A percentile compares a stretch with the other conserved stretches of the same genome.
Conservation (phyloP, 768 basidiomycete species). For the Lactarius akahatsu region DNA sequence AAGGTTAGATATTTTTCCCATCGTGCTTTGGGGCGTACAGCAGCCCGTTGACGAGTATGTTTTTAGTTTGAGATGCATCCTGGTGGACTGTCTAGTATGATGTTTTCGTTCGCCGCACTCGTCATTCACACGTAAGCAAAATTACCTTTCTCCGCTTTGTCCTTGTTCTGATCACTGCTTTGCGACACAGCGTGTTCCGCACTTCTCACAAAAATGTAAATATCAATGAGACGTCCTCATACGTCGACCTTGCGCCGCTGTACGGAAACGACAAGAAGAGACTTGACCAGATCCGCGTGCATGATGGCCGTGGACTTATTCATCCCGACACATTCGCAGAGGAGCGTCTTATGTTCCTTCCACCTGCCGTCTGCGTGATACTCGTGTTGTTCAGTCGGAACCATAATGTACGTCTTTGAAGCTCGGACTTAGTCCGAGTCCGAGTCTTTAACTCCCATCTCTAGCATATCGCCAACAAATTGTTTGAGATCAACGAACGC, state of each 20-base stretch:
- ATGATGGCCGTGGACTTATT: slow-evolving; percentile 65
- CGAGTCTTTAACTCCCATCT: not conserved
- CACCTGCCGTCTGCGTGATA: slow-evolving; percentile 68
- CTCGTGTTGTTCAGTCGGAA: slow-evolving; percentile 86
- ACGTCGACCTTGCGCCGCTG: slow-evolving; percentile 80
- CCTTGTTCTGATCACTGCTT: not conserved
- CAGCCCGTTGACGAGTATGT: not conserved
- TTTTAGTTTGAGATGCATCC: slow-evolving; percentile 71
- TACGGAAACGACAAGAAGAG: slow-evolving; percentile 71
- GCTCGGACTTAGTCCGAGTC: not conserved
- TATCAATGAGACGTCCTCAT: slow-evolving; percentile 84
- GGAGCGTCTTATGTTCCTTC: slow-evolving; percentile 74
- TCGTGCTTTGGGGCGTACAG: too few species aligned
- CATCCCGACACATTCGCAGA: slow-evolving; percentile 76
- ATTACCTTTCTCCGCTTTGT: not conserved
- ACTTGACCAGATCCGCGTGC: slow-evolving; percentile 55
- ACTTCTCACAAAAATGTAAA: slow-evolving; percentile 64
- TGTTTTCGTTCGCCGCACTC: slow-evolving; percentile 81
- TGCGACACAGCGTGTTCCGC: slow-evolving; percentile 66
- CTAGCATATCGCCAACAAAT: slow-evolving; percentile 76
- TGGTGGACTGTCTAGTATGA: slow-evolving; percentile 70
- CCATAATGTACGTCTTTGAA: slow-evolving; percentile 62
- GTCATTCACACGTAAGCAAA: slow-evolving; percentile 67
- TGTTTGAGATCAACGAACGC: slow-evolving; percentile 81
- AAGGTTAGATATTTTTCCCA: slow-evolving; percentile 42